These are phyloP conservation scores for Beta lomatogona DNA, from an alignment of 179 eudicot genomes.

Conservation along the genomic window DNA sequence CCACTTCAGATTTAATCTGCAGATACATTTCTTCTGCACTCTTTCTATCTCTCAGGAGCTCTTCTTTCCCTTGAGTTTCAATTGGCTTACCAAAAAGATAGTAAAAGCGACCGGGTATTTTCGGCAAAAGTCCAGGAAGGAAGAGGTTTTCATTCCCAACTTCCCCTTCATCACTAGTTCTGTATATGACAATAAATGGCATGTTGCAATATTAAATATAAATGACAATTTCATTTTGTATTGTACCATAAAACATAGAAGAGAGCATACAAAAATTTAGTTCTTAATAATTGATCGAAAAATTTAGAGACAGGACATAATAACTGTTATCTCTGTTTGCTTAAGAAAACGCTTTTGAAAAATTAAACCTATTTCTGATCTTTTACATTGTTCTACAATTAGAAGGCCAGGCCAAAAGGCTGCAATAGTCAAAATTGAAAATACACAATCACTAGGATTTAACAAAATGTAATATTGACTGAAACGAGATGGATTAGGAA, in stretches of 20 bases:
- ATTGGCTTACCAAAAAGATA: slow-evolving; percentile 76
- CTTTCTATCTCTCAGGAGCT: slow-evolving; percentile 45
- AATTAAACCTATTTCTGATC: too few relatives aligned
- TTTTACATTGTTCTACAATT: not conserved
- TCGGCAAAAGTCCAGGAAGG: slow-evolving; percentile 62
- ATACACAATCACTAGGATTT: not conserved
- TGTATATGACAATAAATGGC: slow-evolving; percentile 21
- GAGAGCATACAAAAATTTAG: not conserved
- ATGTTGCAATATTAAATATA: not conserved
- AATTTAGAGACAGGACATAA: not conserved
- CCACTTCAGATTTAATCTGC: slow-evolving; percentile 56
- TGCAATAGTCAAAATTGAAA: not conserved
- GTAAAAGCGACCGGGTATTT: slow-evolving; percentile 79
- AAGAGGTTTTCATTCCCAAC: slow-evolving; percentile 53
- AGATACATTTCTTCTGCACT: slow-evolving; percentile 48
- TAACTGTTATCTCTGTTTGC: not conserved
- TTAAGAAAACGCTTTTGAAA: too few relatives aligned
- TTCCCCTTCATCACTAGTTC: slow-evolving; percentile 53
- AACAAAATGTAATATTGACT: too few relatives aligned
- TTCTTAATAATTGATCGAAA: not conserved
- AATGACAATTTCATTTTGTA: not conserved
- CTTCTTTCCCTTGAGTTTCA: slow-evolving; percentile 58
- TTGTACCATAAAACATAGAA: not conserved
- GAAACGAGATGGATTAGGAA: not conserved
- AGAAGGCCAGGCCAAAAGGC: not conserved